Evolutionary conservation across 78 protist species (phyloP).

Genomic region (Acrasis kona): DNA sequence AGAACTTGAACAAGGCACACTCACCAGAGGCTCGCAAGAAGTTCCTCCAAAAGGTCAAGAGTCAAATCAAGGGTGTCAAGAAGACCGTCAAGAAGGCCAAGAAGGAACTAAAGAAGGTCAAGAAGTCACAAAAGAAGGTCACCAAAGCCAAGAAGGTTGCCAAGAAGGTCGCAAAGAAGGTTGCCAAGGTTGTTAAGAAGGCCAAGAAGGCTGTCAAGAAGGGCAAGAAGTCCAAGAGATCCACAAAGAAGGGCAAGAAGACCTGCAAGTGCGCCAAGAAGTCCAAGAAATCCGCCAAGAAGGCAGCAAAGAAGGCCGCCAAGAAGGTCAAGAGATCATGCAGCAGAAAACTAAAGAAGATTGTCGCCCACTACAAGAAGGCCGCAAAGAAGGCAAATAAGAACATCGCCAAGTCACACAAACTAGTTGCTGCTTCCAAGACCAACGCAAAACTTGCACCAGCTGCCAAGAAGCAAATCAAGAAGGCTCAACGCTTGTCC

Average conservation of each 20-base stretch:
- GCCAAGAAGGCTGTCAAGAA: neutral
- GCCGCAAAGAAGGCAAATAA: neutral
- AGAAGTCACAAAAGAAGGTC: neutral
- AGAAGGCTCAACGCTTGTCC: too few relatives aligned
- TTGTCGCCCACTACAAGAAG: neutral
- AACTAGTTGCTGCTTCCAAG: neutral
- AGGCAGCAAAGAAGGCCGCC: neutral
- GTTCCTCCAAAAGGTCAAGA: too few relatives aligned
- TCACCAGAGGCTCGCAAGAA: too few relatives aligned
- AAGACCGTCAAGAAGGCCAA: too few relatives aligned
- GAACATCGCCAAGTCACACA: neutral
- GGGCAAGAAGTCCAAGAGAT: neutral
- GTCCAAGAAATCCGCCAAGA: neutral
- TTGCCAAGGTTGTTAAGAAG: neutral
- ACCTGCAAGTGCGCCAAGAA: neutral
- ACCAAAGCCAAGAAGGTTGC: conserved; percentile 5
- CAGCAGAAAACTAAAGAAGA: neutral
- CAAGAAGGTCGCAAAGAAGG: neutral
- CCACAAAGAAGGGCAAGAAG: neutral
- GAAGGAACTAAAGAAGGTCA: too few relatives aligned
- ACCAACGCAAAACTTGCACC: neutral
- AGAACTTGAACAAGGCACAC: too few relatives aligned
- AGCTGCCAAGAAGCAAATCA: too few relatives aligned
- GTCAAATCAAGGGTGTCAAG: too few relatives aligned
- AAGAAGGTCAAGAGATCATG: neutral